phyloP scores from a whole-genome alignment of 192 early-diverging fungal genomes.

The Cetraspora pellucida region DNA sequence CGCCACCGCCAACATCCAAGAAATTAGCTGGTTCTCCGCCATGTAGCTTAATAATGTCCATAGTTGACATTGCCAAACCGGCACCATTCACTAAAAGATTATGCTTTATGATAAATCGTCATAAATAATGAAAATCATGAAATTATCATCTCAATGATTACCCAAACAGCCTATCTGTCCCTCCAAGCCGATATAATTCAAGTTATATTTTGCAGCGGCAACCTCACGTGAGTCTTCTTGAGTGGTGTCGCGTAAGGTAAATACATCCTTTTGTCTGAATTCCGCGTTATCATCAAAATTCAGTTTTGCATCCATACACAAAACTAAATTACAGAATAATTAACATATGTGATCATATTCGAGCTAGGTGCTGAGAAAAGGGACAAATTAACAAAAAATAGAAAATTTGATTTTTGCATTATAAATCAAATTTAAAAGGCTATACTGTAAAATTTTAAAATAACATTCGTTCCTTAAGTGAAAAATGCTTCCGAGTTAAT shows the following conservation, averaged over 20 bases:
- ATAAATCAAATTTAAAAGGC: no score
- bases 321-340: constrained; percentile 50
- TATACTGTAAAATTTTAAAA: no score
- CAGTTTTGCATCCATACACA: constrained; percentile 99
- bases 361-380: no score
- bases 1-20: constrained; percentile 97
- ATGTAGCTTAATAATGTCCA: constrained; percentile 99
- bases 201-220: constrained; percentile 91
- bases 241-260: constrained; percentile 83
- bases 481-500: no score
- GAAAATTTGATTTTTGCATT: no score
- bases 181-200: constrained; percentile 99
- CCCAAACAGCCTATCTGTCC: constrained; percentile 96
- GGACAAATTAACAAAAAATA: no score
- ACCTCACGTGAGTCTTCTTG: constrained; percentile 99
- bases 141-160: constrained; percentile 37
- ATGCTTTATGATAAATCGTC: constrained; percentile 2
- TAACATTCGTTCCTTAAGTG: no score
- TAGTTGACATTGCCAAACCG: constrained; percentile 99
- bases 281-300: constrained; percentile 99
- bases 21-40: constrained; percentile 99
- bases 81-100: constrained; percentile 84
- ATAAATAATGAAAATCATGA: not conserved
- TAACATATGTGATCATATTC: not conserved
- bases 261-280: constrained; percentile 93